Base-by-base conservation (phyloP, 2,329 filamentous ascomycete species). In the Calonectria hongkongensis region DNA sequence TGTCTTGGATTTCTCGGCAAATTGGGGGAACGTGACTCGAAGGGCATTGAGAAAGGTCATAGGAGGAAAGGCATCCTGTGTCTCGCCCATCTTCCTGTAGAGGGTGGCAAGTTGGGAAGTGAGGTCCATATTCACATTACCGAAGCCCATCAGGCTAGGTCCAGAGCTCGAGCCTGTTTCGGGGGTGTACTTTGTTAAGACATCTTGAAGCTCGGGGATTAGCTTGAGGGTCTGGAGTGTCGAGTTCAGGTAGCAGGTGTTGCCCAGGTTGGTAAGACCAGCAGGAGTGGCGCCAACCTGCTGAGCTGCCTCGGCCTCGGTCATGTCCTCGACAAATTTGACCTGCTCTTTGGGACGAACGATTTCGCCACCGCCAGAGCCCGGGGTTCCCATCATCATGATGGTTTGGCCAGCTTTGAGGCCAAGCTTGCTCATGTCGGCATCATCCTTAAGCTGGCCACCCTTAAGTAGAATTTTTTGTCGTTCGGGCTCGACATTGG, bases 241-340 rank as follows among this genome's bases (percentile, higher is more conserved):
- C 63, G 97, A 97, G 88, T 99, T 99, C 81, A 98, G 92, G 83
- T 99, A 99, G 87, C 97, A 99, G 4, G 97, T 99, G 85, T 99
- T 99, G 79, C 97, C 97, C 73, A 98, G 88, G 82, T 99, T 99
- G 83, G 94, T 90, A 74, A 99, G 87, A 58, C 97, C 97, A 70
- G 96, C 94, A 2, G 97, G 97, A 56, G 90, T 96, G 60, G 96
- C 96, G 71, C 95, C 95, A 72, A 93, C 93, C 82, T 94, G 91
- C 83, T 92, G 92, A 27, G 97, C 96, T 66, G 92, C 91, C 84
- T 98, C 96, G 36, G 95, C 96, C 83, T 98, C 96, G 30, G 95
- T 97, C 96, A 99, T 98, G 83, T 99, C 97, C 85, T 99, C 97
- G 75, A 98, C 86, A 80, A 99, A 99, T 84, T 94, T 97, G 81